Evolutionary conservation across 2,329 filamentous ascomycete species (phyloP), one percentile per base, ranked within the genome.

Genomic region (Ilyonectria destructans): DNA sequence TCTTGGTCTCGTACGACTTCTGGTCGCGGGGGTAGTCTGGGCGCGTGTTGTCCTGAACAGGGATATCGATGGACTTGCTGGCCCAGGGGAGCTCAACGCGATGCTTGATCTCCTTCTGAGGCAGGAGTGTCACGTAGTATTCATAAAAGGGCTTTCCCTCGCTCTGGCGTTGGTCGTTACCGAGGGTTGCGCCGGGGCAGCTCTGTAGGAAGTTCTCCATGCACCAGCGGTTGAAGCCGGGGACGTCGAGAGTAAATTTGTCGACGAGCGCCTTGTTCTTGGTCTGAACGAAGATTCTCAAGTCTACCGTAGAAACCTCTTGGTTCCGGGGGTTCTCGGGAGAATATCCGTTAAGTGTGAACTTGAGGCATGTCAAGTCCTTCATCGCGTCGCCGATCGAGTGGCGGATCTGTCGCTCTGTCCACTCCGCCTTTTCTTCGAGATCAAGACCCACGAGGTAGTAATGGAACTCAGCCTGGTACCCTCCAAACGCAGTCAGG

Each of bases 261-360:
- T 69, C 59, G 21, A 69, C 63, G 21, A 69, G 54, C 40, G 65
- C 58, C 23, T 65, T 46, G 12, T 69, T 77, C 23, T 68, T 77
- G 31, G 85, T 84, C 71, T 89, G 83, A 0, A 80, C 79, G 68
- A 85, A 79, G 70, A 83, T 77, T 59, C 83, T 72, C 71, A 85
- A 80, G 67, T 85, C 82, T 2, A 86, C 84, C 1, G 84, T 87
- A 0, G 85, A 83, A 0, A 80, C 79, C 15, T 82, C 82, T 48
- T 86, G 83, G 55, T 80, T 81, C 4, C 71, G 73, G 0, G 82
- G 81, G 61, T 85, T 76, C 1, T 79, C 77, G 2, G 80, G 77
- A 2, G 75, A 80, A 10, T 78, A 79, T 15, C 85, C 85, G 61
- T 84, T 83, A 59, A 72, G 63, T 35, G 64, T 70, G 58, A 80